These are phyloP conservation scores for Trebouxia sp. DNA, from an alignment of 139 green algal species.

Conservation along the genomic window DNA sequence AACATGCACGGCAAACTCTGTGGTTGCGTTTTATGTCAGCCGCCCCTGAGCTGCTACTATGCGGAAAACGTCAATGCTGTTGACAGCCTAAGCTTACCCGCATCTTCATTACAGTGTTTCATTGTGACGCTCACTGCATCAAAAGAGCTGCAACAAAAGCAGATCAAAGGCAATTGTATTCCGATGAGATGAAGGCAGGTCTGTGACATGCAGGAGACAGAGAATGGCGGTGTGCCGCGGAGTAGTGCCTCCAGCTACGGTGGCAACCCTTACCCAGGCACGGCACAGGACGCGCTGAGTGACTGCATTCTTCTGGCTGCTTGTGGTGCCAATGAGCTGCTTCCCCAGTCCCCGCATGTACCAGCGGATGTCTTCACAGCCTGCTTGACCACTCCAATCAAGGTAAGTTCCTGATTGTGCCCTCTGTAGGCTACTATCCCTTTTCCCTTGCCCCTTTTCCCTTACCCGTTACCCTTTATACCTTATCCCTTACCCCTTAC, in stretches of 20 bases:
- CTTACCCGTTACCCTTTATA: too few species aligned
- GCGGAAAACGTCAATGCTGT: too few species aligned
- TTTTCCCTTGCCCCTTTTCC: too few species aligned
- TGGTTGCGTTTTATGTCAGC: too few species aligned
- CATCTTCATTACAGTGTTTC: too few species aligned
- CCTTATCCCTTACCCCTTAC: background rate
- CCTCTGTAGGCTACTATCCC: too few species aligned
- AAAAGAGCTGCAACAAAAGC: background rate
- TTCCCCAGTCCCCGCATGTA: constrained; percentile 90
- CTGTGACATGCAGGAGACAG: background rate
- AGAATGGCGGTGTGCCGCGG: background rate
- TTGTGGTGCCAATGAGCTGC: constrained; percentile 83
- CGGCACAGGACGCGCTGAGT: constrained; percentile 39
- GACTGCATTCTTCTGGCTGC: constrained; percentile 93
- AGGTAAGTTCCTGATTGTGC: constrained; percentile 61
- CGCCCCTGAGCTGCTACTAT: too few species aligned
- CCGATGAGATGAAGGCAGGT: background rate
- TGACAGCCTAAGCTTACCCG: too few species aligned
- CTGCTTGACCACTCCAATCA: constrained; percentile 98
- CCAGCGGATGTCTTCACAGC: constrained; percentile 97
- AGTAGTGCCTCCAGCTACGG: background rate
- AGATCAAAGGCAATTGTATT: background rate
- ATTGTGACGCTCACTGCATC: too few species aligned
- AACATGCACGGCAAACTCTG: too few species aligned
- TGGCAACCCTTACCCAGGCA: background rate